phyloP scores from a whole-genome alignment of 768 basidiomycete species.

The Naganishia vaughanmartiniae region DNA sequence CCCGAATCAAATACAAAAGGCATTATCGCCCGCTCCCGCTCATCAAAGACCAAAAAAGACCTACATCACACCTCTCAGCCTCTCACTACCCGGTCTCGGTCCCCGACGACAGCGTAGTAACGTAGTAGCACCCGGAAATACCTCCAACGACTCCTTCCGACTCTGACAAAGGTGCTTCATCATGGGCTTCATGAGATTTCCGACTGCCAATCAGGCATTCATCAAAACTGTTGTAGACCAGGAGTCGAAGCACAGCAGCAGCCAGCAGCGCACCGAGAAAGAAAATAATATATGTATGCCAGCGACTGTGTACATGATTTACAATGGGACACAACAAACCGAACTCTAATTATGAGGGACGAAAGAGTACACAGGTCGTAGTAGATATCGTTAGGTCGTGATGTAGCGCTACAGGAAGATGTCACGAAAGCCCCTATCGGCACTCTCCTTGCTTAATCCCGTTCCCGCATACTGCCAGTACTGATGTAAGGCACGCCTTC shows the following conservation, averaged over 20 bases:
- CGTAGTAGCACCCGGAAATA: neutral
- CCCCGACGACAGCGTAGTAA: neutral
- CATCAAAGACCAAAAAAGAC: no score
- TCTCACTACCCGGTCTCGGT: neutral
- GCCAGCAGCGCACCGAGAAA: neutral
- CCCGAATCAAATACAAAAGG: neutral
- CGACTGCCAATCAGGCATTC: neutral
- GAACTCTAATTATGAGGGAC: slow-evolving; percentile 10
- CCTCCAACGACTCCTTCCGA: no score
- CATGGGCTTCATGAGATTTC: no score
- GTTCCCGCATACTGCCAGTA: neutral
- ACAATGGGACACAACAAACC: neutral
- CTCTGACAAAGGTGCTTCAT: no score
- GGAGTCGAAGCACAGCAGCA: neutral
- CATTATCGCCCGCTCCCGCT: no score
- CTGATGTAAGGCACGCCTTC: slow-evolving; percentile 32
- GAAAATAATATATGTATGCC: neutral
- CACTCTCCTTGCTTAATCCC: slow-evolving; percentile 2
- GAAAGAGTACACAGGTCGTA: slow-evolving; percentile 1
- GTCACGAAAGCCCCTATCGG: no score
- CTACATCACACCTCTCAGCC: no score
- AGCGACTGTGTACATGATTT: slow-evolving; percentile 9
- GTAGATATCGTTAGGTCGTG: slow-evolving; percentile 11
- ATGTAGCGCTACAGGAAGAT: neutral
- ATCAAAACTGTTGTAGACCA: neutral